Percentiles rank a stretch among this genome's conserved stretches.
phyloP scores from a whole-genome alignment of 2,329 filamentous ascomycete species.

The Neonectria neomacrospora region DNA sequence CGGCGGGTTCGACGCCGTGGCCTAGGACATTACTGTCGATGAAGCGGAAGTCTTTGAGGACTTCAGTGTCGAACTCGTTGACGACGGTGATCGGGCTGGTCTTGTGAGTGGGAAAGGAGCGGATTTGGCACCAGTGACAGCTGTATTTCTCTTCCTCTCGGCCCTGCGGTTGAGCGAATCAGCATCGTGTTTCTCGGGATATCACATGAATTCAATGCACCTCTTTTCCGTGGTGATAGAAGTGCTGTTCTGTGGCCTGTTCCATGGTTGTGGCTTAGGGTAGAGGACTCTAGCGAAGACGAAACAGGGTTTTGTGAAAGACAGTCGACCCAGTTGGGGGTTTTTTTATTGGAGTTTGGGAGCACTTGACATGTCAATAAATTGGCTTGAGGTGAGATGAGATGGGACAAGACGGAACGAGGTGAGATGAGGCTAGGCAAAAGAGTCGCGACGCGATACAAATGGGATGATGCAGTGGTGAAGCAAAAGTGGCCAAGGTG shows the following conservation, averaged over 20 bases:
- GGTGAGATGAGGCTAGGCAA: background rate
- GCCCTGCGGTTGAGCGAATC: slow-evolving; percentile 41
- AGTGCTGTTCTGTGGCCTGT: slow-evolving; percentile 58
- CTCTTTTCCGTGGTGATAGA: slow-evolving; percentile 59
- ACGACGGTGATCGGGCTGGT: slow-evolving; percentile 68
- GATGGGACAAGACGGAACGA: background rate
- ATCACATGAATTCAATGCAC: slow-evolving; percentile 32
- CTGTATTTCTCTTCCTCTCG: slow-evolving; percentile 51
- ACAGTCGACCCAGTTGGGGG: background rate
- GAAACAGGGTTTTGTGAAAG: background rate
- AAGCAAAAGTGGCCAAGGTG: background rate
- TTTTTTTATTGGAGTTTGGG: background rate
- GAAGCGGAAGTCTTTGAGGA: slow-evolving; percentile 74
- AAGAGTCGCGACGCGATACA: background rate
- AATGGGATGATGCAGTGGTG: background rate
- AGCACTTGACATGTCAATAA: background rate
- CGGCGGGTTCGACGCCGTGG: slow-evolving; percentile 68
- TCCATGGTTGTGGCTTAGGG: slow-evolving; percentile 54
- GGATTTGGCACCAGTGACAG: slow-evolving; percentile 73
- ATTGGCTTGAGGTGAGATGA: background rate
- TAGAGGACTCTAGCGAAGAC: background rate
- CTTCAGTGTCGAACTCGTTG: slow-evolving; percentile 69
- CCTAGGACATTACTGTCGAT: slow-evolving; percentile 71
- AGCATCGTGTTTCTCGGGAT: background rate
- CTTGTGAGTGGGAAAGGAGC: slow-evolving; percentile 61